Conservation (phyloP, 352 stramenopile genomes). For the Pythium folliculosum region DNA sequence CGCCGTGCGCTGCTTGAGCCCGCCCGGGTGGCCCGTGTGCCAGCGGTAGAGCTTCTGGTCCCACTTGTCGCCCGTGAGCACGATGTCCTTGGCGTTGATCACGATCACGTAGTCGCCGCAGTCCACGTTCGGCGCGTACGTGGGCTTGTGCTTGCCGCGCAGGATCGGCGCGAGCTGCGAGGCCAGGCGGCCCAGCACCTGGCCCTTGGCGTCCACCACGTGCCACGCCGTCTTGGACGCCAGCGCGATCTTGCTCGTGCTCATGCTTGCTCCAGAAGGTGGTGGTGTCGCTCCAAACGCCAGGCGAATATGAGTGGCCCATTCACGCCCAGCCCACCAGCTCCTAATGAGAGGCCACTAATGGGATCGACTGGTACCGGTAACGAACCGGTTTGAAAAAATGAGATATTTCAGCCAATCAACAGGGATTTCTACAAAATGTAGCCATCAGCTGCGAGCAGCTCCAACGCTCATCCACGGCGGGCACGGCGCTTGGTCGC, state of each 20-base stretch:
- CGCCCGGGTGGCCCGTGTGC: constrained; percentile 98
- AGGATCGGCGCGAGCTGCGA: constrained; percentile 96
- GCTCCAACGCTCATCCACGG: too few species aligned
- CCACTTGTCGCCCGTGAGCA: constrained; percentile 97
- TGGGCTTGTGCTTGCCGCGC: constrained; percentile 99
- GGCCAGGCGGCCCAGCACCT: constrained; percentile 96
- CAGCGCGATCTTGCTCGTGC: constrained; percentile 82
- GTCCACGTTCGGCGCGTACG: constrained; percentile 96
- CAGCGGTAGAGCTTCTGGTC: constrained; percentile 97
- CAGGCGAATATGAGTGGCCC: neutral
- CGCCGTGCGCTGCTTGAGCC: constrained; percentile 95
- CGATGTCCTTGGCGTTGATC: constrained; percentile 95
- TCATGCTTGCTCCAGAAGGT: constrained; percentile 24
- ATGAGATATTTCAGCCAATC: constrained; percentile 7
- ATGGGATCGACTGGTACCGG: constrained; percentile 7
- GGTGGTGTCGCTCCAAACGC: neutral
- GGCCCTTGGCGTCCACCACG: constrained; percentile 95
- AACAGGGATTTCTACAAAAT: neutral
- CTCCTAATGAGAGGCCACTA: constrained; percentile 5
- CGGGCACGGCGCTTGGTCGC: too few species aligned
- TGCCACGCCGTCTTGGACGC: constrained; percentile 92
- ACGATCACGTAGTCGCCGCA: constrained; percentile 98
- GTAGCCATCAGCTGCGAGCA: constrained; percentile 1
- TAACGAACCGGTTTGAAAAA: neutral
- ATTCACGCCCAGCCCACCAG: neutral